Conservation (phyloP, 2,329 filamentous ascomycete species). For the Stagonosporopsis rhizophila region DNA sequence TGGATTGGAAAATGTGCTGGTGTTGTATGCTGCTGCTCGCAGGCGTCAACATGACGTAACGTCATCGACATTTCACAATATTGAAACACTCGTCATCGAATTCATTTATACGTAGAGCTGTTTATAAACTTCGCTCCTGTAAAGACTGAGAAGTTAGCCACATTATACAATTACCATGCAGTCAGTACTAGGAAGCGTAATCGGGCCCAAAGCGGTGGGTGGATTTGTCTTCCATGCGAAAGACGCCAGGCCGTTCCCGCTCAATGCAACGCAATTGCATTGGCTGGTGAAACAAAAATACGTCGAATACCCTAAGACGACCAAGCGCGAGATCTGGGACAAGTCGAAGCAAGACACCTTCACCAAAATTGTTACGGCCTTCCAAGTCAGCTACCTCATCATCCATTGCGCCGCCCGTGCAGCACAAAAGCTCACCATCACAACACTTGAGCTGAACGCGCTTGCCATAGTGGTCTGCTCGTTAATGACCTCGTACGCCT, state of each 20-base stretch:
- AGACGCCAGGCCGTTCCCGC: constrained; percentile 10
- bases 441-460: constrained; percentile 26
- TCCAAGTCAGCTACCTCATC: constrained; percentile 29
- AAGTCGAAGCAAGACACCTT: constrained; percentile 28
- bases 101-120: background rate
- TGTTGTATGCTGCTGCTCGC: too few species aligned
- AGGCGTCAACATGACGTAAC: too few species aligned
- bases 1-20: too few species aligned
- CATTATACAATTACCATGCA: constrained; percentile 44
- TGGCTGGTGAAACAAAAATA: constrained; percentile 13
- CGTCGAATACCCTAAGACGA: constrained; percentile 9
- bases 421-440: constrained; percentile 18
- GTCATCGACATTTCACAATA: too few species aligned
- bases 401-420: constrained; percentile 24
- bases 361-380: constrained; percentile 23
- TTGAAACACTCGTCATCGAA: background rate
- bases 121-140: too few species aligned
- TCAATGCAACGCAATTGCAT: constrained; percentile 15
- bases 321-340: constrained; percentile 19
- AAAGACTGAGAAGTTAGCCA: background rate
- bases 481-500: constrained; percentile 19
- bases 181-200: constrained; percentile 47
- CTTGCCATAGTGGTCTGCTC: constrained; percentile 27
- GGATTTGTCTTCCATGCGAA: constrained; percentile 18
- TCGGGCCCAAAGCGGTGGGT: constrained; percentile 49